Evolutionary conservation across 2,329 filamentous ascomycete species (phyloP), one percentile per base, ranked within the genome.

Genomic region (Camptophora hylomeconis): DNA sequence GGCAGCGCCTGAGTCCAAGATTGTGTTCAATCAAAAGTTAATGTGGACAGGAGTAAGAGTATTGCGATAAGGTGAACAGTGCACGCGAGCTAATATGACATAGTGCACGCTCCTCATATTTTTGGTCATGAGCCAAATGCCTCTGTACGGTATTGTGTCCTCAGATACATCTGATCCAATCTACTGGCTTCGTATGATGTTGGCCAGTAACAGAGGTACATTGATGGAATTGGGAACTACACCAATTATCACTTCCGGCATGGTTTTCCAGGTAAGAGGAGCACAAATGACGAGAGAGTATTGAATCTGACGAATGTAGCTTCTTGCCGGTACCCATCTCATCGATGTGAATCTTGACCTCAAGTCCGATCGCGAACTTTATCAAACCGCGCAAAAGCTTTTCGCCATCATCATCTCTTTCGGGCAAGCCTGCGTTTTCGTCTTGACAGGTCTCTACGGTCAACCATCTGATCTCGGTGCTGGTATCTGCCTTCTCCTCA

Each of bases 111-210:
- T 98, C 49, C 69, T 98, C 59, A 92, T 95, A 66, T 98, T 98
- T 75, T 67, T 98, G 71, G 84, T 98, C 62, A 98, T 98, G 89
- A 94, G 84, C 67, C 89, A 94, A 67, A 95, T 98, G 89, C 86
- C 89, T 43, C 67, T 89, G 40, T 98, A 98, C 65, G 89, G 89
- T 63, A 98, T 98, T 61, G 92, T 98, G 54, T 98, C 89, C 32
- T 98, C 89, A 51, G 81, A 89, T 63, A 94, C 84, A 49, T 95
- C 89, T 38, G 92, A 98, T 65, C 92, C 89, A 47, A 71, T 98
- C 51, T 98, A 98, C 75, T 98, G 89, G 89, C 72, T 98, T 53
- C 80, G 89, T 62, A 95, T 98, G 87, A 94, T 98, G 76, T 75
- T 95, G 73, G 89, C 89, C 54, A 93, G 83, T 79, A 98, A 98